Base-by-base conservation (phyloP, 1,284 basidiomycete species). In the Phaffia rhodozyma region DNA sequence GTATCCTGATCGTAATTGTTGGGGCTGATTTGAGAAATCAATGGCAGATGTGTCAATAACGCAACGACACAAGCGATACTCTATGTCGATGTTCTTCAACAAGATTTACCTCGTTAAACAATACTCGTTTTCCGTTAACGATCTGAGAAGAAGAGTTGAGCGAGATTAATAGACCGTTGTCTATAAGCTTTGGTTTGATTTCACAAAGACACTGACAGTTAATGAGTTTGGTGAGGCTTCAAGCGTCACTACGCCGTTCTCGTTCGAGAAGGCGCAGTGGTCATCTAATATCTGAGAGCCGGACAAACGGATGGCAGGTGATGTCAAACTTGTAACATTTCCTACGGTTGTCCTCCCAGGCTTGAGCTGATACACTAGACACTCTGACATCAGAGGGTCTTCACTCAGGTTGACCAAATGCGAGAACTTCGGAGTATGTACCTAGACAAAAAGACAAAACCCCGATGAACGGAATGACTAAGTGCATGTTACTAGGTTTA, bases 401-500 rank as follows among this genome's bases (percentile, higher is more conserved):
- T 74, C 89, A 75, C 92, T 92, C 84, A 97, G 77, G 76, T 97
- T 97, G 72, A 97, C 92, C 67, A 97, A 78, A 78, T 94, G 91
- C 3, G 93, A 92, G 84, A 91, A 91, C 84, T 97, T 97, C n/a
- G 94, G 94, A n/a, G 94, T 93, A 78, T 97, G 91, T 58, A 98
- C 91, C 23, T 75, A 73, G 21, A 74, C 32, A 34, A 72, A 60
- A 75, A 66, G 69, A 38, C 23, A 29, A 5, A 27, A 29, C 4
- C 9, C 4, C 4, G 9, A 34, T 23, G n/a, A 32, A 60, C 62
- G 61, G 54, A 48, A 50, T 32, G 32, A 20, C n/a, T 11, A 13
- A 47, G 50, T 13, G 38, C 0, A 18, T 32, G 9, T 5, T 11
- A 43, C 5, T 11, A 11, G 13, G 13, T 43, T 16, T 43, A 2